A percentile compares a stretch with the other conserved stretches of the same genome.
phyloP scores from a whole-genome alignment of 371 early-diverging fungal species.

The Umbelopsis sp. region DNA sequence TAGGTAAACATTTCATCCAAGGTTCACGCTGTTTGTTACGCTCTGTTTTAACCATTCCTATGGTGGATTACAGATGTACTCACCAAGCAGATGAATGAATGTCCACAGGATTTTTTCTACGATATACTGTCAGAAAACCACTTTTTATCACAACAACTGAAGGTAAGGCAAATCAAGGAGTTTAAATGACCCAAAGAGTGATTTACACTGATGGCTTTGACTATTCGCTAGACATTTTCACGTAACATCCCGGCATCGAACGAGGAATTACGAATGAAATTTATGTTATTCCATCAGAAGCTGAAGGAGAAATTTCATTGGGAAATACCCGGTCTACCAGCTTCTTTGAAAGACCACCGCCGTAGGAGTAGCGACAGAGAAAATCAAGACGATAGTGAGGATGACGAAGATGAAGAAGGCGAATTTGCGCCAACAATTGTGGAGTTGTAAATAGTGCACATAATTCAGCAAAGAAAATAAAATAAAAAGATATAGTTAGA shows the following conservation, averaged over 20 bases:
- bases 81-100: conserved; percentile 70
- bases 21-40: background rate
- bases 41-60: background rate
- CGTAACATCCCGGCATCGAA: conserved; percentile 36
- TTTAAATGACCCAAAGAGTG: background rate
- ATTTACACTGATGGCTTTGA: background rate
- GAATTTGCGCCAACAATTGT: conserved; percentile 73
- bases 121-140: conserved; percentile 75
- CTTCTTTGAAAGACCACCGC: background rate
- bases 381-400: conserved; percentile 19
- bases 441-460: conserved; percentile 29
- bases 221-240: conserved; percentile 31
- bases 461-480: background rate
- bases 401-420: conserved; percentile 58
- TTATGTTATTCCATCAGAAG: conserved; percentile 41
- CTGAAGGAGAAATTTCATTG: conserved; percentile 53
- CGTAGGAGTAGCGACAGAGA: conserved; percentile 26
- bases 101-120: conserved; percentile 81
- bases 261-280: conserved; percentile 30
- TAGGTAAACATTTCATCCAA: conserved; percentile 46
- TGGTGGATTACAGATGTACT: conserved; percentile 46
- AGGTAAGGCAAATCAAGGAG: conserved; percentile 33
- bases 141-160: conserved; percentile 62
- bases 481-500: background rate
- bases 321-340: conserved; percentile 35